Evolutionary conservation across 805 yeast species (phyloP).

Genomic region (Torulaspora quercuum): DNA sequence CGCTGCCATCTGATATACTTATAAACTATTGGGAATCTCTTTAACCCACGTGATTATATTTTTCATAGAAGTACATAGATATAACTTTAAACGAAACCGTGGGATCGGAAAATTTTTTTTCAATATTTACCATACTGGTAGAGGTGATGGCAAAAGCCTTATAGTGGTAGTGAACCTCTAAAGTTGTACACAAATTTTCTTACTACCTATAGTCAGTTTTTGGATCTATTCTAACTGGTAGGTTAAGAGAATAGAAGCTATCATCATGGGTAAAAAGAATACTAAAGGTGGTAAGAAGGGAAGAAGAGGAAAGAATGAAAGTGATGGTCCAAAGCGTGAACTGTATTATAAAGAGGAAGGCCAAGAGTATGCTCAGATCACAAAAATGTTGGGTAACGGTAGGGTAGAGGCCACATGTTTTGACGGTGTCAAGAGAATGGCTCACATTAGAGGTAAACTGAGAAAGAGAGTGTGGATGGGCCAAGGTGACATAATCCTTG

Average conservation of each 20-base stretch:
- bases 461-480: slow-evolving; percentile 99
- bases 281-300: slow-evolving; percentile 81
- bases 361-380: slow-evolving; percentile 97
- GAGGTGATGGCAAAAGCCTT: no score
- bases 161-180: no score
- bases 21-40: no score
- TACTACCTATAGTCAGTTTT: not conserved
- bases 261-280: slow-evolving; percentile 38
- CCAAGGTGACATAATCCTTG: slow-evolving; percentile 95
- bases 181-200: no score
- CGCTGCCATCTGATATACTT: no score
- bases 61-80: no score
- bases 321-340: slow-evolving; percentile 90
- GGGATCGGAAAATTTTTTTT: no score
- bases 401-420: slow-evolving; percentile 93
- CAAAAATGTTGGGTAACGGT: slow-evolving; percentile 98
- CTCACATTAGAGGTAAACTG: slow-evolving; percentile 97
- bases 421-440: slow-evolving; percentile 91
- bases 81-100: no score
- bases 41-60: no score
- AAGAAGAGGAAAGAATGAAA: slow-evolving; percentile 97
- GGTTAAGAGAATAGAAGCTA: not conserved
- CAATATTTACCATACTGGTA: no score
- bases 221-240: not conserved
- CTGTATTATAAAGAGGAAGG: slow-evolving; percentile 89